phyloP scores from a whole-genome alignment of 345 rosid genomes.

The Eucalyptus rudis region DNA sequence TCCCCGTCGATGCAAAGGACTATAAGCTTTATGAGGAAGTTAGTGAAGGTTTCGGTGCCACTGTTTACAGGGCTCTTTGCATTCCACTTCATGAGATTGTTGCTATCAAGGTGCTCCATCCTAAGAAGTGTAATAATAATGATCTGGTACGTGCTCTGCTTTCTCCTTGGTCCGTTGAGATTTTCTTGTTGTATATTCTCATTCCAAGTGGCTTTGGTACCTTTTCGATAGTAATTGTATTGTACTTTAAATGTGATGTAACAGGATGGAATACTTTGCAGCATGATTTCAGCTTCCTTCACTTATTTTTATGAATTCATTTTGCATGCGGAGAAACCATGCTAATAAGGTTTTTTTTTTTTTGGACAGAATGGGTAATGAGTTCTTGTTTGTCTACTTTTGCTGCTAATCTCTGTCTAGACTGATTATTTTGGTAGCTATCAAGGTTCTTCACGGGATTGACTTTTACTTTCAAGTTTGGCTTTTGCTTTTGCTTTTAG shows the following conservation, averaged over 20 bases:
- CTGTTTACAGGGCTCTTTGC: conserved; percentile 82
- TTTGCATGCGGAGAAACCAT: not conserved
- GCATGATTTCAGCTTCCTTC: not conserved
- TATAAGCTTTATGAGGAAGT: conserved; percentile 77
- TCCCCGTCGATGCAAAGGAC: conserved; percentile 57
- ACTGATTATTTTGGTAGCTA: not conserved
- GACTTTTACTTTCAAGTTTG: not conserved
- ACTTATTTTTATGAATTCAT: not conserved
- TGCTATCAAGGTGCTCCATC: conserved; percentile 90
- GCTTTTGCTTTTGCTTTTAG: not conserved
- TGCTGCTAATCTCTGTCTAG: not conserved
- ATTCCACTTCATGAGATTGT: conserved; percentile 70
- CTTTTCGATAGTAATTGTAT: not conserved
- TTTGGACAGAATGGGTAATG: not conserved
- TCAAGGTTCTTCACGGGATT: not conserved
- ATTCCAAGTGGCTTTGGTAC: not conserved
- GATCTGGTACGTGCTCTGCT: conserved; percentile 44
- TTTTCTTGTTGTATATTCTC: not conserved
- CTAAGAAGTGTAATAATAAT: conserved; percentile 79
- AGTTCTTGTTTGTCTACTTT: not conserved
- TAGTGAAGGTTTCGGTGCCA: conserved; percentile 92
- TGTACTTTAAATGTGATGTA: not conserved
- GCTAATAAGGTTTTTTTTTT: not conserved
- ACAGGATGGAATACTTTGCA: not conserved
- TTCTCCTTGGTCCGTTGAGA: not conserved